These are phyloP conservation scores for Salix caprea DNA, from an alignment of 345 rosid genomes.

Conservation along the genomic window DNA sequence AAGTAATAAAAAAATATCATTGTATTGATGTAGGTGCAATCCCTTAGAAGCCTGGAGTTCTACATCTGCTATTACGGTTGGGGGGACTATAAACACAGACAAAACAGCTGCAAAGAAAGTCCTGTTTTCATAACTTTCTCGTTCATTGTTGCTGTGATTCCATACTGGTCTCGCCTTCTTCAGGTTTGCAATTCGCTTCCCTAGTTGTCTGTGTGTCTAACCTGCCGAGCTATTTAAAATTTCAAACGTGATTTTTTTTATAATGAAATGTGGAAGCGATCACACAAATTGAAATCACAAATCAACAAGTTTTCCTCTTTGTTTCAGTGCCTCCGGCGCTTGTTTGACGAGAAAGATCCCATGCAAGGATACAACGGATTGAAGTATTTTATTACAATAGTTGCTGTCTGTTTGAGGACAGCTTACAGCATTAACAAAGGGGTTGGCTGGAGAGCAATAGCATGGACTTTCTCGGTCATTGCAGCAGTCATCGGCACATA, in stretches of 20 bases:
- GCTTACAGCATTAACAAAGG: slow-evolving; percentile 39
- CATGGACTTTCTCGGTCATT: slow-evolving; percentile 41
- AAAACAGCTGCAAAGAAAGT: slow-evolving; percentile 36
- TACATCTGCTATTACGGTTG: slow-evolving; percentile 66
- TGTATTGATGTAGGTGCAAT: slow-evolving; percentile 48
- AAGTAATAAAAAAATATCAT: not conserved
- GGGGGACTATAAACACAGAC: slow-evolving; percentile 51
- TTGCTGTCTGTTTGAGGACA: slow-evolving; percentile 55
- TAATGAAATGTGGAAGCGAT: not conserved
- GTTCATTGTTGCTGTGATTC: slow-evolving; percentile 57
- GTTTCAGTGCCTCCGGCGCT: slow-evolving; percentile 51
- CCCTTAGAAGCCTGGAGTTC: slow-evolving; percentile 66
- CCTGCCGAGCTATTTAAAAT: not conserved
- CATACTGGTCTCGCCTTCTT: slow-evolving; percentile 56
- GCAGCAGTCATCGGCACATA: slow-evolving; percentile 50
- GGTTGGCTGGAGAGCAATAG: slow-evolving; percentile 33
- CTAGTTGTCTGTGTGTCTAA: not conserved
- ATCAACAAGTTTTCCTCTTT: not conserved
- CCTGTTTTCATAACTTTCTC: slow-evolving; percentile 36
- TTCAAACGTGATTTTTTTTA: not conserved
- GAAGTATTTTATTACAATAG: slow-evolving; percentile 52
- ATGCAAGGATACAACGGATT: slow-evolving; percentile 54
- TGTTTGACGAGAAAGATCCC: slow-evolving; percentile 52
- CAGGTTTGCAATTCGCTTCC: slow-evolving; percentile 31
- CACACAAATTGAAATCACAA: not conserved